Evolutionary conservation across 352 stramenopile genomes (phyloP), one percentile per base, ranked within the genome.

Genomic region (Globisporangium polare): DNA sequence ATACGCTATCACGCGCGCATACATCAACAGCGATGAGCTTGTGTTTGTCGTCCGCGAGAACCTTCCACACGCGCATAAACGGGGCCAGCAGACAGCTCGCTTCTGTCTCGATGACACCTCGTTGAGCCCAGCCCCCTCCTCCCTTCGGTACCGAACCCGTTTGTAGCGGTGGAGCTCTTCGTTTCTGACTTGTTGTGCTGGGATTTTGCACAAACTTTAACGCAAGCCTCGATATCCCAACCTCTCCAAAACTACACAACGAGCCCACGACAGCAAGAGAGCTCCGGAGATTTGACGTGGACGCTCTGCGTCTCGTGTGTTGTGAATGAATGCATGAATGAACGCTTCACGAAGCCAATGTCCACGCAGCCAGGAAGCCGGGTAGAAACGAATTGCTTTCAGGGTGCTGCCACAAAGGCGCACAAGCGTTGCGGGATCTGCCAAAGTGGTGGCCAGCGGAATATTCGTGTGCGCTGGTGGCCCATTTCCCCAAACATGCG

Each of bases 1-100:
- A 15, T 53, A 53, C 31, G 55, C 42, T 24, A 62, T 62, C 41
- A 22, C n/a, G 55, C 3, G 10, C 18, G 55, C 27, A 53, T 62
- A 62, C 55, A 62, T 62, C 55, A 62, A 41, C 55, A 42, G 27
- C 17, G 31, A 41, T 13, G 9, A 29, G 17, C 39, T n/a, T 13
- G 4, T n/a, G 12, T 24, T 22, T 35, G 20, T 47, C 33, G 20
- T 47, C 33, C 53, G 53, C 53, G 35, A 45, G 53, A 58, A 58
- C 13, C 17, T 54, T 54, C 27, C 49, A 41, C 27, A 47, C 13
- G 53, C 20, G 27, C 49, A 54, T 39, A 54, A 18, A 54, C 33
- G 53, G 22, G 35, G 7, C 22, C 20, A 49, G 29, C 53, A 58
- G 53, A 49, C 53, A 58, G 53, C 17, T 20, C 53, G 35, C 29